phyloP scores from a whole-genome alignment of 371 early-diverging fungal species.

The Rhizomucor pusillus region DNA sequence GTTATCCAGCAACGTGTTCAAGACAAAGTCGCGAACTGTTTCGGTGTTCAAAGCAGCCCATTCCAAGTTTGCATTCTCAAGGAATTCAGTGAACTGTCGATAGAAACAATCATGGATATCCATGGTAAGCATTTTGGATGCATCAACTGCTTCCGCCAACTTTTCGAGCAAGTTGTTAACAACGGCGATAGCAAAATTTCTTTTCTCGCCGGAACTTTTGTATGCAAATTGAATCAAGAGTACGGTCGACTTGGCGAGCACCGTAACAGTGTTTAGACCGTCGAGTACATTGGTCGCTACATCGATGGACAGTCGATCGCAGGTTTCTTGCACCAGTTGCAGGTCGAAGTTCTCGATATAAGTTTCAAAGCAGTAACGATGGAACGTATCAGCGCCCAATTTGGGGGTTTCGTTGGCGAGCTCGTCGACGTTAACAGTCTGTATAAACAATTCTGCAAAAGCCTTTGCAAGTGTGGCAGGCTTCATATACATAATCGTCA shows the following conservation, averaged over 20 bases:
- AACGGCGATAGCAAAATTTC: too few relatives aligned
- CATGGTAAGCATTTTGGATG: constrained; percentile 13
- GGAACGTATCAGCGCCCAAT: too few relatives aligned
- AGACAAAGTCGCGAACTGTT: constrained; percentile 41
- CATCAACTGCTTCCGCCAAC: constrained; percentile 20
- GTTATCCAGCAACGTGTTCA: constrained; percentile 42
- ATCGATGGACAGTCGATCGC: neutral
- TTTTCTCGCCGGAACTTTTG: too few relatives aligned
- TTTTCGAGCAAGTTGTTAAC: neutral
- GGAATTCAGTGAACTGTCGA: constrained; percentile 13
- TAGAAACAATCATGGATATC: constrained; percentile 22
- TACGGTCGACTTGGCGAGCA: too few relatives aligned
- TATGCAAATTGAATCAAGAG: too few relatives aligned
- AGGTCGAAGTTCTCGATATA: constrained; percentile 23
- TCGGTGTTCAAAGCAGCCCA: constrained; percentile 29
- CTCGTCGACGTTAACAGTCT: too few relatives aligned
- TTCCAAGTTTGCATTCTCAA: constrained; percentile 1
- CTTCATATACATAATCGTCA: too few relatives aligned
- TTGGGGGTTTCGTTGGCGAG: too few relatives aligned
- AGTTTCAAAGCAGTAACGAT: constrained; percentile 18
- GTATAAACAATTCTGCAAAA: too few relatives aligned
- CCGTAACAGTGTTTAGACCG: neutral
- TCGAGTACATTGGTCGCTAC: neutral
- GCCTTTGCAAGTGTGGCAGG: too few relatives aligned
- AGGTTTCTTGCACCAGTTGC: neutral